Evolutionary conservation across 2,329 filamentous ascomycete genomes (phyloP).

Genomic region (Biscogniauxia mediterranea): DNA sequence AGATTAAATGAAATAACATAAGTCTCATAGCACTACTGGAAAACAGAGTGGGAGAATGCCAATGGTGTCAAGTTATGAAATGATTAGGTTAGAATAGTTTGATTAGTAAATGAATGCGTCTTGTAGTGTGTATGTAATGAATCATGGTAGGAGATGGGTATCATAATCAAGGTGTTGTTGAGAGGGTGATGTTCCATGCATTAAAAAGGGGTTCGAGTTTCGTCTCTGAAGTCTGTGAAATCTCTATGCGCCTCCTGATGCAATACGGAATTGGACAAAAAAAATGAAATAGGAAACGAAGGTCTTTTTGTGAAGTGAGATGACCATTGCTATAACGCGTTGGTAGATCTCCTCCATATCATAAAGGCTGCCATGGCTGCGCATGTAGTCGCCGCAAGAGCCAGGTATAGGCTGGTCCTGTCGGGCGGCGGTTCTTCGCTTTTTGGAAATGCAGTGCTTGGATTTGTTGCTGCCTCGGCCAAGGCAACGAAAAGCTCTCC

Average conservation of each 20-base stretch:
- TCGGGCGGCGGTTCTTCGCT: conserved; percentile 83
- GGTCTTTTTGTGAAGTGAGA: conserved; percentile 1
- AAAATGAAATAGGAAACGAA: conserved; percentile 4
- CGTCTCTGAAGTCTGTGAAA: background rate
- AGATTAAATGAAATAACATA: background rate
- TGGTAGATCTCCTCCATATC: conserved; percentile 62
- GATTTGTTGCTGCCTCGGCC: conserved; percentile 88
- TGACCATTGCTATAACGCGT: conserved; percentile 31
- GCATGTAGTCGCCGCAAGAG: conserved; percentile 69
- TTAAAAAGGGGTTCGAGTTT: background rate
- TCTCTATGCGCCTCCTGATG: conserved; percentile 1
- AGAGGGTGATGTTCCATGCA: background rate
- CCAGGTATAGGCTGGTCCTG: conserved; percentile 81
- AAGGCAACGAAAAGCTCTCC: conserved; percentile 89
- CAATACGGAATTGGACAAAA: conserved; percentile 1
- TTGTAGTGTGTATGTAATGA: background rate
- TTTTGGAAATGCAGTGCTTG: conserved; percentile 84
- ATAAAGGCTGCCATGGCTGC: conserved; percentile 62
- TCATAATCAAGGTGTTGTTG: background rate
- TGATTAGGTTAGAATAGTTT: background rate
- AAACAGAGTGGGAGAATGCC: background rate
- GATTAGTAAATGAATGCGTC: background rate
- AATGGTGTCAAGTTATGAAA: background rate
- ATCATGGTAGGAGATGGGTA: background rate
- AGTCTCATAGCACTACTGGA: background rate